A percentile compares a stretch with the other conserved stretches of the same genome.
These are phyloP conservation scores for Cryptococcus sp. DNA, from an alignment of 1,284 basidiomycete species.

Conservation along the genomic window DNA sequence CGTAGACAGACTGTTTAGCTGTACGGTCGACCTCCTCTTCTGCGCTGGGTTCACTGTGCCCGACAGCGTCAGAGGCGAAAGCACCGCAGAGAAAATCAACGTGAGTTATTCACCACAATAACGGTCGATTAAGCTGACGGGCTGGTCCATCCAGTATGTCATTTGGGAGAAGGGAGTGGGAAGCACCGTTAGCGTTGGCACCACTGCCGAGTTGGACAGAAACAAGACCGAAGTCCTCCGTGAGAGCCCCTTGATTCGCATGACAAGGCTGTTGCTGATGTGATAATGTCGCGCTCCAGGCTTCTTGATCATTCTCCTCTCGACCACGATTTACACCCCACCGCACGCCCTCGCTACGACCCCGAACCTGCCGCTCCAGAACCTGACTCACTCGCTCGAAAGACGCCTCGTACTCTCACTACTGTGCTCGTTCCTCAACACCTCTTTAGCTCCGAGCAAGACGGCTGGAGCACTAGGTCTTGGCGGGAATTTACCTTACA, in stretches of 20 bases:
- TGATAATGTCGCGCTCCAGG: slow-evolving; percentile 12
- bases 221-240: slow-evolving; percentile 85
- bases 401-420: slow-evolving; percentile 80
- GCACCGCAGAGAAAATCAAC: slow-evolving; percentile 75
- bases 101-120: slow-evolving; percentile 26
- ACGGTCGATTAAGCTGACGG: background rate
- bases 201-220: slow-evolving; percentile 66
- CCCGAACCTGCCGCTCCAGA: slow-evolving; percentile 71
- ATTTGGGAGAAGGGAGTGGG: slow-evolving; percentile 87
- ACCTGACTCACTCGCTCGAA: slow-evolving; percentile 73
- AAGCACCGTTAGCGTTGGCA: slow-evolving; percentile 71
- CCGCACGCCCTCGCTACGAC: slow-evolving; percentile 68
- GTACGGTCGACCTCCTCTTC: slow-evolving; percentile 79
- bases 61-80: slow-evolving; percentile 66
- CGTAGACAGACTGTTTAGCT: slow-evolving; percentile 74
- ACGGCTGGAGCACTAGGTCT: slow-evolving; percentile 43
- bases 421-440: slow-evolving; percentile 87
- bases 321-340: slow-evolving; percentile 80
- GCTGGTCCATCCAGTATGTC: slow-evolving; percentile 42
- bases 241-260: slow-evolving; percentile 13
- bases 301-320: slow-evolving; percentile 78
- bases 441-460: slow-evolving; percentile 67
- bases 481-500: slow-evolving; percentile 68
- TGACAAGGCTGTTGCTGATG: background rate
- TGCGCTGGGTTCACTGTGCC: slow-evolving; percentile 89